These are phyloP conservation scores for Notholithocarpus densiflorus DNA, from an alignment of 306 rosid species.

Conservation along the genomic window DNA sequence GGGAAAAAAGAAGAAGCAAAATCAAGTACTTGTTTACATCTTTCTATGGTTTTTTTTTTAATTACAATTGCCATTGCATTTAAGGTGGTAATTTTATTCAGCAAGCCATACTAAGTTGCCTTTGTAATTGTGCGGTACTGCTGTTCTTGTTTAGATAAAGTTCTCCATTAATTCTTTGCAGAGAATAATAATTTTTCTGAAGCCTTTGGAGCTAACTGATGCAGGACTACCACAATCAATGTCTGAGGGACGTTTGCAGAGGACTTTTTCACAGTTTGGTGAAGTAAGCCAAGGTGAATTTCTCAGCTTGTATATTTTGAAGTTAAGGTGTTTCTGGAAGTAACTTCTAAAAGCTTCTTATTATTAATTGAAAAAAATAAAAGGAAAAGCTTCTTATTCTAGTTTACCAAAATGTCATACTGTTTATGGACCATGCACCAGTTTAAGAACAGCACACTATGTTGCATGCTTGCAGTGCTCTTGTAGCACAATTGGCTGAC, in stretches of 20 bases:
- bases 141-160: slow-evolving; percentile 1
- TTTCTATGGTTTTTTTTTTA: background rate
- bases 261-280: slow-evolving; percentile 46
- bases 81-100: background rate
- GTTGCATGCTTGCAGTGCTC: background rate
- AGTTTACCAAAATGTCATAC: background rate
- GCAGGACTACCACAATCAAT: slow-evolving; percentile 50
- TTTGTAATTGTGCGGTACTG: background rate
- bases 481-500: background rate
- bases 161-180: slow-evolving; percentile 7
- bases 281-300: slow-evolving; percentile 36
- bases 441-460: background rate
- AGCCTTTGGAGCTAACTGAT: slow-evolving; percentile 23
- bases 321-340: background rate
- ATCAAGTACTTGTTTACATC: background rate
- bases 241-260: slow-evolving; percentile 34
- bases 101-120: background rate
- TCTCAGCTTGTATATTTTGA: background rate
- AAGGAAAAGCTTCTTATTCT: background rate
- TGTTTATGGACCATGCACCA: background rate
- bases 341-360: background rate
- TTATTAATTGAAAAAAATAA: background rate
- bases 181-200: slow-evolving; percentile 22
- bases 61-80: background rate
- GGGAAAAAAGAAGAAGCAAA: no score